Conservation (phyloP, 139 green algal genomes). For the Tetradesmus lagerheimii region DNA sequence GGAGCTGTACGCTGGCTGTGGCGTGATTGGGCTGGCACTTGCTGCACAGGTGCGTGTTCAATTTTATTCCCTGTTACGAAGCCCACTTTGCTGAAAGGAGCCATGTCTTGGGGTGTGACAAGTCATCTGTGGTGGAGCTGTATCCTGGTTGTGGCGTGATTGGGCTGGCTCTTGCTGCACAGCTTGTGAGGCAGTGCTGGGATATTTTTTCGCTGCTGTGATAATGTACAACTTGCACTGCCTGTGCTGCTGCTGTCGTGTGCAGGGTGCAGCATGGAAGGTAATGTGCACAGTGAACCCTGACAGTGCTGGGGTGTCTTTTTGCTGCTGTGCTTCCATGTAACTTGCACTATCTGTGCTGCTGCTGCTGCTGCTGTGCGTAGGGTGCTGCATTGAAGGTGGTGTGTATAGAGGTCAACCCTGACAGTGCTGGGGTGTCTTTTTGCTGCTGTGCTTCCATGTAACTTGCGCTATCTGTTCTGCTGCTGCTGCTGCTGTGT, state of each 20-base stretch:
- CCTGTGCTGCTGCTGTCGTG: no score
- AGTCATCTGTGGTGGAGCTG: conserved; percentile 69
- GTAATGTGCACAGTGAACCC: conserved; percentile 76
- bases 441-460: no score
- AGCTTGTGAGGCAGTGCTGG: no score
- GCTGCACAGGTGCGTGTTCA: conserved; percentile 54
- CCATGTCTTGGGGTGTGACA: no score
- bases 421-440: neutral
- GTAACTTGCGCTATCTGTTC: no score
- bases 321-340: no score
- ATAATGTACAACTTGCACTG: no score
- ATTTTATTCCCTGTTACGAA: no score
- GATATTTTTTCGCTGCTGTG: no score
- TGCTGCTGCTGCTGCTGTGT: neutral
- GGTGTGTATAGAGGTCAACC: conserved; percentile 81
- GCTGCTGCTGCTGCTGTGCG: neutral
- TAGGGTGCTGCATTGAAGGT: neutral
- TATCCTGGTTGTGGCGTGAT: conserved; percentile 87
- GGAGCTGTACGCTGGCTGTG: conserved; percentile 85
- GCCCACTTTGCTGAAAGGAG: no score
- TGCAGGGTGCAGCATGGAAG: neutral
- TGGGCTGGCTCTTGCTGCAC: conserved; percentile 72
- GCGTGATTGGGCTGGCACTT: conserved; percentile 83
- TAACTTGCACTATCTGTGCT: no score
- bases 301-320: neutral